Evolutionary conservation across 371 early-diverging fungal genomes (phyloP).

Genomic region (Nematocida sp.): DNA sequence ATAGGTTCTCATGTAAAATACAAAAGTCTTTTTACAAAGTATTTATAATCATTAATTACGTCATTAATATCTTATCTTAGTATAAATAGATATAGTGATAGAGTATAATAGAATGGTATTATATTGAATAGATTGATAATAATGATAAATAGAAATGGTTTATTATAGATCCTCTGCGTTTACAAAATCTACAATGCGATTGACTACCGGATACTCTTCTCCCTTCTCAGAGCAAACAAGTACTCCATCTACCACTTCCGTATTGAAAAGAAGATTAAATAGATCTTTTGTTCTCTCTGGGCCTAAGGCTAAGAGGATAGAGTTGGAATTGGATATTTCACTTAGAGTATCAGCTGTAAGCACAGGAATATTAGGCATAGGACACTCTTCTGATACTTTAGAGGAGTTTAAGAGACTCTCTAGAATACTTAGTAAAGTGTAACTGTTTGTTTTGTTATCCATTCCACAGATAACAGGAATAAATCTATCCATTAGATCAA

Average conservation of each 20-base stretch:
- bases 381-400: neutral
- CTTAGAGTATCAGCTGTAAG: neutral
- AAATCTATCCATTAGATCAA: conserved; percentile 30
- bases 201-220: conserved; percentile 1
- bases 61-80: no score
- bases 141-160: no score
- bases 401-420: neutral
- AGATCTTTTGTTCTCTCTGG: conserved; percentile 5
- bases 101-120: no score
- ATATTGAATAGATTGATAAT: no score
- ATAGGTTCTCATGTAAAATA: no score
- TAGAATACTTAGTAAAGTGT: conserved; percentile 13
- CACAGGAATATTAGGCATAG: neutral
- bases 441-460: neutral
- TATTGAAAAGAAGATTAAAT: conserved; percentile 8
- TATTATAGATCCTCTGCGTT: neutral
- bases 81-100: no score
- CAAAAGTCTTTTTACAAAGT: no score
- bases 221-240: conserved; percentile 10
- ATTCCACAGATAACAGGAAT: neutral
- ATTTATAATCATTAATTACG: no score
- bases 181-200: conserved; percentile 32
- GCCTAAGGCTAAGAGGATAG: neutral
- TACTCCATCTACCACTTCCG: conserved; percentile 13
- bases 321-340: neutral